Base-by-base conservation (phyloP, 23 red algal genomes). In the Porphyridium purpureum region DNA sequence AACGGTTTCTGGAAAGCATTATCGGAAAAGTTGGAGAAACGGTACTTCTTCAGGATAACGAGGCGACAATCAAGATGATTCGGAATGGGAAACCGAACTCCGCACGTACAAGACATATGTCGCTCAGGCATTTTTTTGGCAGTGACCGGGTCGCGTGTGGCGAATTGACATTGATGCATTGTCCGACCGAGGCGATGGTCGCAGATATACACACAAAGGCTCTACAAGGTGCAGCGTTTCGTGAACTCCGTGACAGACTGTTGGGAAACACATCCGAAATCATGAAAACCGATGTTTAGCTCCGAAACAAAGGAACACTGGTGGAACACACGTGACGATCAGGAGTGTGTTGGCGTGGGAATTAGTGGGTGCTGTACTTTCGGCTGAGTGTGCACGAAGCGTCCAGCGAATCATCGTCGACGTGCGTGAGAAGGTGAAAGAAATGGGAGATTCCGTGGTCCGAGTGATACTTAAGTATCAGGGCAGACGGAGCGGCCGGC, bases 131-230 rank as follows among this genome's bases (percentile, higher is more conserved):
- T 27, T 58, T 58, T 27, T 5, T 58, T 58, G 36, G 6, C 54
- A 58, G 19, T 23, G 54, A 58, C 54, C 3, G 54, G 21, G 54
- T 33, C 6, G 21, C 31, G 27, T 20, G 28, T 29, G 59, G 59
- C 20, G 59, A 64, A 38, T 33, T 41, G 17, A 3, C 23, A 23
- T n/a, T 64, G 25, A 41, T 9, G 33, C 49, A 36, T 30, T 57
- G 53, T 27, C 15, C 53, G 33, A 57, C 3, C 21, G 53, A 4
- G 27, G 4, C 42, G 15, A 64, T 64, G 59, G 35, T 64, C 19
- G 59, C 28, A 38, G 59, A 51, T 35, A 48, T 49, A 22, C 36
- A 23, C 35, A 64, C 59, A 24, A 49, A 64, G 31, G 35, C 31
- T 35, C 33, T 41, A 35, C 40, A 64, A 49, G 31, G 31, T 20